Conservation (phyloP, 2,329 filamentous ascomycete genomes). For the Aspergillus neoniger region DNA sequence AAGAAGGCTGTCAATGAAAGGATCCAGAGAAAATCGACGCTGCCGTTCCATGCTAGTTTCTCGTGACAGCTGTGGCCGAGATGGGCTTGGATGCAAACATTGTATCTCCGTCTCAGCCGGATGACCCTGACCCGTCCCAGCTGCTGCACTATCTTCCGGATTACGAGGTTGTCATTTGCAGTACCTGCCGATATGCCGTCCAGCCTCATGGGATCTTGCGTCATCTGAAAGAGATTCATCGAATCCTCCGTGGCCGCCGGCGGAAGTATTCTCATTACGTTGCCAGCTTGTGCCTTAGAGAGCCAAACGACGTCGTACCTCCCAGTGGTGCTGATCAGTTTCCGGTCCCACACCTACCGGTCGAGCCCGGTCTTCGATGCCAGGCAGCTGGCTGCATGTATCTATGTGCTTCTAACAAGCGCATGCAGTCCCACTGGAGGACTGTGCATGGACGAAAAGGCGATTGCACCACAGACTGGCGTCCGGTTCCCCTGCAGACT, state of each 20-base stretch:
- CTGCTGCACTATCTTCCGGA: constrained; percentile 20
- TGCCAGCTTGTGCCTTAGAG: constrained; percentile 16
- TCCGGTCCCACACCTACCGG: constrained; percentile 28
- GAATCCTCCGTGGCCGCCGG: constrained; percentile 18
- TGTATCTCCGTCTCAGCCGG: background rate
- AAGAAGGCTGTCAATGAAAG: too few relatives aligned
- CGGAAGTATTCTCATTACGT: constrained; percentile 16
- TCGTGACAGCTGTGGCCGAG: background rate
- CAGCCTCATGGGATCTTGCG: constrained; percentile 28
- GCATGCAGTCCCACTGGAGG: constrained; percentile 35
- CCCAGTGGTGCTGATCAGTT: constrained; percentile 21
- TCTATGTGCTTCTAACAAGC: constrained; percentile 32
- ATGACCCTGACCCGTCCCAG: constrained; percentile 4
- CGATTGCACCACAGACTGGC: constrained; percentile 1
- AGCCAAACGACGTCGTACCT: constrained; percentile 23
- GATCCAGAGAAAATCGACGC: background rate
- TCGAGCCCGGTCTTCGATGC: constrained; percentile 26
- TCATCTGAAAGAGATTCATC: constrained; percentile 35
- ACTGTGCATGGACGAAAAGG: constrained; percentile 16
- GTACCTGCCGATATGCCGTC: constrained; percentile 28
- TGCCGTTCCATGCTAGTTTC: background rate
- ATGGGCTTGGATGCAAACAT: background rate
- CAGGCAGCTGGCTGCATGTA: constrained; percentile 22
- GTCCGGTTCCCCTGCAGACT: constrained; percentile 26
- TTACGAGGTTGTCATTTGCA: constrained; percentile 26